Evolutionary conservation across 2,329 filamentous ascomycete genomes (phyloP).

Genomic region (Blastomyces percursus): DNA sequence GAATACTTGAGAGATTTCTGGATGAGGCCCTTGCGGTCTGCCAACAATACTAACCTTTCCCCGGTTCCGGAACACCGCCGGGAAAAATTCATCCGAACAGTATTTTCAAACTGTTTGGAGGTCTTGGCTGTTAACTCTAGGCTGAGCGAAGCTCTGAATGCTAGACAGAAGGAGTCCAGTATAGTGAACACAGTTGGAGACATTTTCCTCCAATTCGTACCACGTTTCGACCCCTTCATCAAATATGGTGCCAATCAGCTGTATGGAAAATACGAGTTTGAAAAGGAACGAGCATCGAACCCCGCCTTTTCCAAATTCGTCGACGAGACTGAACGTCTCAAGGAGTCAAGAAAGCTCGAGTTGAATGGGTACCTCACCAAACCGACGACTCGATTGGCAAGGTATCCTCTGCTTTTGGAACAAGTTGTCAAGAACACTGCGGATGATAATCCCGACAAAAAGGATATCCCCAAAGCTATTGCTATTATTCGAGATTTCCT

Average conservation of each 20-base stretch:
- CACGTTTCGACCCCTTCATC: conserved; percentile 91
- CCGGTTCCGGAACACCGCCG: conserved; percentile 80
- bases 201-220: conserved; percentile 85
- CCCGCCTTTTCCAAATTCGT: conserved; percentile 80
- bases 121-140: conserved; percentile 85
- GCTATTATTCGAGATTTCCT: conserved; percentile 77
- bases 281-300: conserved; percentile 85
- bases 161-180: conserved; percentile 78
- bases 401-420: conserved; percentile 85
- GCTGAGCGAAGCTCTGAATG: conserved; percentile 77
- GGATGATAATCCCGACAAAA: conserved; percentile 76
- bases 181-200: conserved; percentile 86
- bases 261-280: conserved; percentile 95
- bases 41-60: conserved; percentile 52
- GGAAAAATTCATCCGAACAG: conserved; percentile 83
- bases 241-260: conserved; percentile 91
- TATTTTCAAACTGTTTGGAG: conserved; percentile 93
- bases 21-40: conserved; percentile 81
- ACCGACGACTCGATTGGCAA: conserved; percentile 84
- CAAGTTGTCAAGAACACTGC: conserved; percentile 87
- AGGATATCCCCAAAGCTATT: conserved; percentile 84
- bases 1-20: conserved; percentile 98
- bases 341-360: conserved; percentile 93
- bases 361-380: conserved; percentile 97
- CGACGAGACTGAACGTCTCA: conserved; percentile 88